A percentile compares a stretch with the other conserved stretches of the same genome.
Evolutionary conservation across 139 green algal species (phyloP).

Genomic region (Chloropicon primus): DNA sequence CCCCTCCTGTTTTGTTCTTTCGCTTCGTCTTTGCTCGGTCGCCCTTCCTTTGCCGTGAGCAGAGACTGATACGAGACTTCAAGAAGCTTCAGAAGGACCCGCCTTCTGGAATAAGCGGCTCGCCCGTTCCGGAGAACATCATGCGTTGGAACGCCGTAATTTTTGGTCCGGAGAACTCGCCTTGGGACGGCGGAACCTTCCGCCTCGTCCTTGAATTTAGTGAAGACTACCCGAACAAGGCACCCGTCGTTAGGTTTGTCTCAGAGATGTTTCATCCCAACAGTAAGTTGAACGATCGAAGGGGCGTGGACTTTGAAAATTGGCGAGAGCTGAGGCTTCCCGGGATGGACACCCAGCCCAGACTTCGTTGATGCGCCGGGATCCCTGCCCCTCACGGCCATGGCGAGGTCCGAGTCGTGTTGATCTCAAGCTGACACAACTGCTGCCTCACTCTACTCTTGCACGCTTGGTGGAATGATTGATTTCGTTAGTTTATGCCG

Average conservation of each 20-base stretch:
- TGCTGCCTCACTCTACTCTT: too few relatives aligned
- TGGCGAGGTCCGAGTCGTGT: too few relatives aligned
- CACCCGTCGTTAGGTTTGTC: constrained; percentile 86
- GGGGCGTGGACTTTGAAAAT: neutral
- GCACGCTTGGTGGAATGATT: too few relatives aligned
- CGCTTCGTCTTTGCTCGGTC: neutral
- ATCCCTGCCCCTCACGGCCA: too few relatives aligned
- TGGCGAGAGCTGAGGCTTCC: neutral
- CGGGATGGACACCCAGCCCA: too few relatives aligned
- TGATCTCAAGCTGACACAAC: too few relatives aligned
- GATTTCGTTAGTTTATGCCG: constrained; percentile 23
- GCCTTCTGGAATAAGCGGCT: constrained; percentile 83
- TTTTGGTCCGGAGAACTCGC: constrained; percentile 92
- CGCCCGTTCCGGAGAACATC: constrained; percentile 85
- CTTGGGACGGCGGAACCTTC: constrained; percentile 86
- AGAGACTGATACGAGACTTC: constrained; percentile 85
- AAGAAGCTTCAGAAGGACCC: constrained; percentile 79
- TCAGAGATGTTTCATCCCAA: constrained; percentile 95
- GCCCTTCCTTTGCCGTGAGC: neutral
- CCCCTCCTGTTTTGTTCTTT: neutral
- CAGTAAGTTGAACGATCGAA: constrained; percentile 30
- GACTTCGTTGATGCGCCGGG: too few relatives aligned
- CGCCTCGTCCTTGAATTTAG: constrained; percentile 86
- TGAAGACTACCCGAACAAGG: constrained; percentile 98
- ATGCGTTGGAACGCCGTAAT: constrained; percentile 99